Conservation (phyloP, 1,139 yeast genomes). For the Waltiozyma solani region DNA sequence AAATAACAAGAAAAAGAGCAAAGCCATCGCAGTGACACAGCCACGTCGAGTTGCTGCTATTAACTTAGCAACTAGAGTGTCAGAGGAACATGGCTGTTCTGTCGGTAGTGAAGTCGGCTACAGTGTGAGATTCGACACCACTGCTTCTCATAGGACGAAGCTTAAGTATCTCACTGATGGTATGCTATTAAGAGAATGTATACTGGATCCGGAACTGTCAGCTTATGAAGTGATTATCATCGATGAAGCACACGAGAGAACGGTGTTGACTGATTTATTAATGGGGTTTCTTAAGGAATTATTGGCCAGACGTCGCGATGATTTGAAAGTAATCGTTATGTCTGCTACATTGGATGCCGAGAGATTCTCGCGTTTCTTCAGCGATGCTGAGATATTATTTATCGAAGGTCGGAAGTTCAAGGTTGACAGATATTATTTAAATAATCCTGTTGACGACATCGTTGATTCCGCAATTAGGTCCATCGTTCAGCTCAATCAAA, state of each 20-base stretch:
- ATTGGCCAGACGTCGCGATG: constrained; percentile 35
- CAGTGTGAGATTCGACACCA: constrained; percentile 56
- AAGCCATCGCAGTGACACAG: constrained; percentile 60
- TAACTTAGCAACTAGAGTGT: constrained; percentile 59
- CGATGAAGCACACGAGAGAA: constrained; percentile 95
- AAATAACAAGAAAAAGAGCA: constrained; percentile 55
- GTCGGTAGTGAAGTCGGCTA: constrained; percentile 61
- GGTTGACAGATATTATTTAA: constrained; percentile 61
- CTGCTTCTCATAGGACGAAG: constrained; percentile 37
- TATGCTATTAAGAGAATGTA: constrained; percentile 79
- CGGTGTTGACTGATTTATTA: constrained; percentile 86
- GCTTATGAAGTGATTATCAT: constrained; percentile 78
- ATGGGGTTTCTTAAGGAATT: constrained; percentile 81
- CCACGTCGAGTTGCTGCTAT: constrained; percentile 70
- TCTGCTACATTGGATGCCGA: constrained; percentile 97
- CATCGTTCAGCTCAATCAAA: constrained; percentile 65
- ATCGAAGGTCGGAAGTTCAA: constrained; percentile 89
- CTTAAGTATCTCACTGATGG: constrained; percentile 88
- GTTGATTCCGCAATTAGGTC: constrained; percentile 73
- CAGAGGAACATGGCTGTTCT: constrained; percentile 51
- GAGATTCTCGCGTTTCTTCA: constrained; percentile 68
- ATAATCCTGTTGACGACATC: constrained; percentile 60
- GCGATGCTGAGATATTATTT: constrained; percentile 66
- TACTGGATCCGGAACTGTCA: constrained; percentile 62
- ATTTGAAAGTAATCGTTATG: constrained; percentile 52